Base-by-base conservation (phyloP, 2,329 filamentous ascomycete species). In the Rutstroemia sp. region DNA sequence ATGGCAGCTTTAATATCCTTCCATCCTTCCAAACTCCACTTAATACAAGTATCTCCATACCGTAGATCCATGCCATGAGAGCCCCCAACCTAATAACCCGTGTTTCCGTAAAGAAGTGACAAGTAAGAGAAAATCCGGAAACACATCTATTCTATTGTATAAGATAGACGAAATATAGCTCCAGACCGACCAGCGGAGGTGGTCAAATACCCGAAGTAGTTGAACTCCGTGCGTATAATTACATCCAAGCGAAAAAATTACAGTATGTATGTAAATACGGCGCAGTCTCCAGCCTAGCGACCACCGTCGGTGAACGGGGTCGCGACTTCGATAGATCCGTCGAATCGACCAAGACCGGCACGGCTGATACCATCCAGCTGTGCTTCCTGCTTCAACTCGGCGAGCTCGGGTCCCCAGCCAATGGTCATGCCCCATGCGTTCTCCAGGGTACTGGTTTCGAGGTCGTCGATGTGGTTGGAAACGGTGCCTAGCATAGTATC, bases 311-410 rank as follows among this genome's bases (percentile, higher is more conserved):
- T 10, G 47, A 19, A 10, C 25, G 6, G 14, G n/a, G 51, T 19
- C 25, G 44, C 16, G 44, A 53, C 56, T 45, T 66, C 60, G 44
- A 69, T 64, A n/a, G 57, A 36, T 8, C 67, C 67, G 50, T 57
- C 51, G 42, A 69, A 68, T 30, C 67, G 49, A 17, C 66, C 67
- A 9, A 56, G 19, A 27, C 67, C 67, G n/a, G 66, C 50, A 30
- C 57, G 53, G 8, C 17, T 5, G 14, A 65, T 50, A 16, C 68
- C 68, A 60, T 69, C 68, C 34, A 53, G 23, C 14, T 54, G 44
- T 8, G 64, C 60, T 48, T 66, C 63, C 19, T 39, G 34, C 16
- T 40, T 21, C 34, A 66, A 40, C 14, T 58, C 50, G 9, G 44
- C 48, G 2, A 57, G 54, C 14, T 49, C 50, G 12, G 12, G 4